Base-by-base conservation (phyloP, 495 filamentous ascomycete species). In the Penicillium flavigenum region DNA sequence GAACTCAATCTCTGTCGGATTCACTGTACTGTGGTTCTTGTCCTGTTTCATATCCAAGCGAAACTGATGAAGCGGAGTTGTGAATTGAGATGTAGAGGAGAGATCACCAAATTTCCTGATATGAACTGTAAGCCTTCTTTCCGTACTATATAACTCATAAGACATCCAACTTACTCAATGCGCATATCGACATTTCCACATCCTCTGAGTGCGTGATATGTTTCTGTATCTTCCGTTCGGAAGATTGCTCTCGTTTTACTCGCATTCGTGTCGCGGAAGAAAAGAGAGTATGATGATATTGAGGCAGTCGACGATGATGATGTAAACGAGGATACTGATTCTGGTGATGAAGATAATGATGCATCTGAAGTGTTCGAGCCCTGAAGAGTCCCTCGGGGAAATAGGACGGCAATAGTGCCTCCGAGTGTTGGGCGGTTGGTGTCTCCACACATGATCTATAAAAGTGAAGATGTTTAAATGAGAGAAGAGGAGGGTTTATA, bases 1-100 rank as follows among this genome's bases (percentile, higher is more conserved):
- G 4, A 83, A 77, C 57, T 83, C 83, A 26, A 77, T 66, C 47
- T 67, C 64, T 39, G 38, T 31, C 14, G 47, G 38, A 16, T 19
- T 20, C 12, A 32, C 34, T 0, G 49, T 17, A 6, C 27, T 54
- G n/a, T 46, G 56, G 26, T 29, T 24, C 22, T 47, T 34, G 11
- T 51, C 41, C 14, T 53, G 44, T 4, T 43, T 11, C 32, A 69
- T 44, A 14, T 65, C 50, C 9, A 76, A 29, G 17, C 38, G 48
- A 53, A 74, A 74, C 7, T 54, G 47, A 24, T 75, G 54, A 0
- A 75, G 59, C 5, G 69, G 72, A 2, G 58, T 17, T 2, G 31
- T 43, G 0, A 29, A 3, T 2, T 52, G 6, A 2, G 44, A 42
- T 29, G 50, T 9, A 8, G 59, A 41, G 7, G 74, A 67, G 34